These are phyloP conservation scores for Suhomyces emberorum DNA, from an alignment of 805 yeast genomes.

Conservation along the genomic window DNA sequence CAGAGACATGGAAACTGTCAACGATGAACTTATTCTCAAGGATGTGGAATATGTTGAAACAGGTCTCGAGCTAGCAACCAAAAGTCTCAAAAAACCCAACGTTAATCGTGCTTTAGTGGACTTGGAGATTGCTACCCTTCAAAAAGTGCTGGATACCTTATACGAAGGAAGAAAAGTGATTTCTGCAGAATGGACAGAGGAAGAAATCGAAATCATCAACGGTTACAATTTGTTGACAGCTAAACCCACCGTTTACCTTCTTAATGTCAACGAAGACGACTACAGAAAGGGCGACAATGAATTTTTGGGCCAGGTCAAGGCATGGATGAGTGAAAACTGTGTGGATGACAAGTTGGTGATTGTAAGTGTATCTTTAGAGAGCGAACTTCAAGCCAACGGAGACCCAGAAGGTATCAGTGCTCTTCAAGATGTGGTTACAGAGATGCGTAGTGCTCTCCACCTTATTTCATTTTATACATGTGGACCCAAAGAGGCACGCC, in stretches of 20 bases:
- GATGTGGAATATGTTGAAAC: slow-evolving; percentile 61
- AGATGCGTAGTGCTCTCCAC: slow-evolving; percentile 65
- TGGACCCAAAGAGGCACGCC: slow-evolving; percentile 80
- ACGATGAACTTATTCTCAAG: slow-evolving; percentile 58
- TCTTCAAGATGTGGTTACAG: slow-evolving; percentile 58
- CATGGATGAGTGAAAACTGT: slow-evolving; percentile 66
- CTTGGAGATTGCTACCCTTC: slow-evolving; percentile 28
- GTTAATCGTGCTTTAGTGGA: slow-evolving; percentile 21
- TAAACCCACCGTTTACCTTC: slow-evolving; percentile 77
- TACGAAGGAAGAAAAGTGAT: slow-evolving; percentile 59
- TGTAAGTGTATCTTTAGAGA: slow-evolving; percentile 50
- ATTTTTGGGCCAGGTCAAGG: slow-evolving; percentile 46
- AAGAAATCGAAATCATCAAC: slow-evolving; percentile 65
- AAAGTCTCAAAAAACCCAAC: slow-evolving; percentile 28
- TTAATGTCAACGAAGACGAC: slow-evolving; percentile 73
- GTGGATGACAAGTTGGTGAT: slow-evolving; percentile 49
- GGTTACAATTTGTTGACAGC: slow-evolving; percentile 76
- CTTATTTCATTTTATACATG: slow-evolving; percentile 85
- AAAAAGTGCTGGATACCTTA: slow-evolving; percentile 30
- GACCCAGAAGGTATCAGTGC: slow-evolving; percentile 41
- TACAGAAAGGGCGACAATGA: slow-evolving; percentile 52
- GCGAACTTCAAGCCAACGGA: slow-evolving; percentile 23
- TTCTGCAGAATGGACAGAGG: slow-evolving; percentile 55
- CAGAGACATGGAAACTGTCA: slow-evolving; percentile 60
- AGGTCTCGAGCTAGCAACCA: slow-evolving; percentile 30